Evolutionary conservation across 805 yeast genomes (phyloP), one percentile per base, ranked within the genome.

Genomic region (Nakazawaea ishiwadae): DNA sequence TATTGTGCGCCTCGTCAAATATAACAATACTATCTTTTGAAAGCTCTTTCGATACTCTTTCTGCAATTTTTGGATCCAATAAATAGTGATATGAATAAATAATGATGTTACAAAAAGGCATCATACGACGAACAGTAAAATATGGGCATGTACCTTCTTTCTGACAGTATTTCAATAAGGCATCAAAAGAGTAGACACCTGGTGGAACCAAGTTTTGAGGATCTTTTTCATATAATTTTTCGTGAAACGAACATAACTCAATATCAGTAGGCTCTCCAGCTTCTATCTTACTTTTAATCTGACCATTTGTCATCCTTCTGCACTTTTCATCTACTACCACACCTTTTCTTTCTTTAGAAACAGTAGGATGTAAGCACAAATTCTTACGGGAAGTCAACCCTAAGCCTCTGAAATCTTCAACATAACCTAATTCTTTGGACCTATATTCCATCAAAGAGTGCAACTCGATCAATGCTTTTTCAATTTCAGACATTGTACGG

Each of bases 401-500:
- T 47, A 93, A 64, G 0, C 98, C 99, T 49, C 97, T 69, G 59
- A 93, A 93, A 42, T 89, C 95, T 59, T 93, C 99, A 17, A 68
- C 82, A 52, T 73, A 79, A 0, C 98, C 98, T 37, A 93, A 68
- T 55, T 87, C 96, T 37, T 78, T 71, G 2, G 89, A 63, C 50
- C 99, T 73, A 57, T 75, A 93, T 42, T 79, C 86, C 98, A 93
- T 93, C 53, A 93, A 70, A 42, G 77, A 79, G 47, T 85, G 81
- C 68, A 93, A 70, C 66, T 93, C 99, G 6, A 91, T 87, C 56
- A 93, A 66, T 0, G 99, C 97, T 64, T 93, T 93, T 65, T 93
- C 99, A 59, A 93, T 93, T 66, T 93, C 99, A 9, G 97, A 87
- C 98, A 93, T 93, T 26, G 99, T 93, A 73, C 99, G 98, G 4